These are phyloP conservation scores for Diutina neorugosa DNA, from an alignment of 1,139 yeast genomes.

Conservation along the genomic window DNA sequence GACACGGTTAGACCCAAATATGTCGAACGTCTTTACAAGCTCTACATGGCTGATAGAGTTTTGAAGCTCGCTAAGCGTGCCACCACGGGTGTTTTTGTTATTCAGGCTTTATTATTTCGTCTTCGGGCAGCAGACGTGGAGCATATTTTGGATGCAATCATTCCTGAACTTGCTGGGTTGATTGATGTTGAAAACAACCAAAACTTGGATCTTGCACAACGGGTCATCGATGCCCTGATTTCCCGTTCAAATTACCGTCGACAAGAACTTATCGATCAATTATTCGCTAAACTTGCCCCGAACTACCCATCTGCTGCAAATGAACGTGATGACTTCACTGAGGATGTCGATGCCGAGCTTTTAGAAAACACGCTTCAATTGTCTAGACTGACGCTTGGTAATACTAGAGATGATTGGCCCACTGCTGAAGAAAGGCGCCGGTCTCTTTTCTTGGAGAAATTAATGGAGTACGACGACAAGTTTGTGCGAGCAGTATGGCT, in stretches of 20 bases:
- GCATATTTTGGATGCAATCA: constrained; percentile 52
- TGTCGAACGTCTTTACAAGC: constrained; percentile 54
- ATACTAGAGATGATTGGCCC: constrained; percentile 82
- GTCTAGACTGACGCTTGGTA: constrained; percentile 63
- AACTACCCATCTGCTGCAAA: constrained; percentile 23
- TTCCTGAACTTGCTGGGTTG: constrained; percentile 54
- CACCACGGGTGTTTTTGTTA: constrained; percentile 72
- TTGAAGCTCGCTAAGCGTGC: constrained; percentile 66
- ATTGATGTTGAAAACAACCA: constrained; percentile 39
- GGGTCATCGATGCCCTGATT: constrained; percentile 58
- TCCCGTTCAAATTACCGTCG: constrained; percentile 46
- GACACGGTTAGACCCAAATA: constrained; percentile 55
- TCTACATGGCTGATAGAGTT: constrained; percentile 66
- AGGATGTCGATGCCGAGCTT: constrained; percentile 27
- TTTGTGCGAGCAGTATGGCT: constrained; percentile 49
- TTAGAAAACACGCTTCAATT: constrained; percentile 55
- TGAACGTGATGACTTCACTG: background rate
- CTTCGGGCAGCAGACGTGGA: constrained; percentile 48
- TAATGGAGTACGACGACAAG: constrained; percentile 52
- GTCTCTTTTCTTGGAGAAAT: constrained; percentile 57
- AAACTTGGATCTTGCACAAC: constrained; percentile 59
- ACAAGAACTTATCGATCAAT: constrained; percentile 51
- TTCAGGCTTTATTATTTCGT: constrained; percentile 54
- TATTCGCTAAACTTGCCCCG: constrained; percentile 49
- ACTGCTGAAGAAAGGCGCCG: constrained; percentile 83